Conservation (phyloP, 1,139 yeast species). For the Schwanniomyces etchellsii region DNA sequence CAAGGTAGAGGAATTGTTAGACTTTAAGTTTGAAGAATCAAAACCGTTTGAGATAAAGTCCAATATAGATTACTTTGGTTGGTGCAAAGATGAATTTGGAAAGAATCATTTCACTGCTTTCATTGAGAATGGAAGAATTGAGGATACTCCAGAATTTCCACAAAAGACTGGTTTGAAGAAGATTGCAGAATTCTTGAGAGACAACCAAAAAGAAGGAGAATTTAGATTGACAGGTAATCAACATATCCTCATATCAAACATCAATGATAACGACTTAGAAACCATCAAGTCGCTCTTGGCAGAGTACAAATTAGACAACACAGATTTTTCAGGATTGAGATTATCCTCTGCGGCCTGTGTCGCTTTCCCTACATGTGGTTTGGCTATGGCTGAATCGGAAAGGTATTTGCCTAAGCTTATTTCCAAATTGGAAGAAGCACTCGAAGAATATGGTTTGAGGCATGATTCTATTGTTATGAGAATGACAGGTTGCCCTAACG, state of each 20-base stretch:
- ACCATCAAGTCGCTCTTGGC: conserved; percentile 59
- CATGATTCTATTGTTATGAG: conserved; percentile 95
- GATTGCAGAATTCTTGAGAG: conserved; percentile 60
- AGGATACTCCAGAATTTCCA: conserved; percentile 84
- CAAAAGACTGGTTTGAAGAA: conserved; percentile 84
- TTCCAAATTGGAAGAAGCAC: conserved; percentile 70
- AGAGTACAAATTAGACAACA: conserved; percentile 77
- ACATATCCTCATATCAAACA: conserved; percentile 73
- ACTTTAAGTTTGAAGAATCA: conserved; percentile 66
- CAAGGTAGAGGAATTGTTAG: conserved; percentile 81
- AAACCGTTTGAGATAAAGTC: conserved; percentile 74
- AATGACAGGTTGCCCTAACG: conserved; percentile 99
- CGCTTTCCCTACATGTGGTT: conserved; percentile 97
- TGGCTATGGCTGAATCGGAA: conserved; percentile 98
- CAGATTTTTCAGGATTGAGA: conserved; percentile 78
- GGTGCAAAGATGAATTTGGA: conserved; percentile 88
- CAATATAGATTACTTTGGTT: conserved; percentile 88
- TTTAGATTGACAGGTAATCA: conserved; percentile 96
- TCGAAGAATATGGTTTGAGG: conserved; percentile 89
- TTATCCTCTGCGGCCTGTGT: conserved; percentile 95
- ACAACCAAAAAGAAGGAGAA: conserved; percentile 56
- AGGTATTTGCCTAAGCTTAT: conserved; percentile 85
- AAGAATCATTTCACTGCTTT: conserved; percentile 88
- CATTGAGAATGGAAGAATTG: conserved; percentile 95
- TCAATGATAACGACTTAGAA: conserved; percentile 63